A percentile compares a stretch with the other conserved stretches of the same genome.
Evolutionary conservation across 1,284 basidiomycete species (phyloP).

Genomic region (Leccinum pachyderme): DNA sequence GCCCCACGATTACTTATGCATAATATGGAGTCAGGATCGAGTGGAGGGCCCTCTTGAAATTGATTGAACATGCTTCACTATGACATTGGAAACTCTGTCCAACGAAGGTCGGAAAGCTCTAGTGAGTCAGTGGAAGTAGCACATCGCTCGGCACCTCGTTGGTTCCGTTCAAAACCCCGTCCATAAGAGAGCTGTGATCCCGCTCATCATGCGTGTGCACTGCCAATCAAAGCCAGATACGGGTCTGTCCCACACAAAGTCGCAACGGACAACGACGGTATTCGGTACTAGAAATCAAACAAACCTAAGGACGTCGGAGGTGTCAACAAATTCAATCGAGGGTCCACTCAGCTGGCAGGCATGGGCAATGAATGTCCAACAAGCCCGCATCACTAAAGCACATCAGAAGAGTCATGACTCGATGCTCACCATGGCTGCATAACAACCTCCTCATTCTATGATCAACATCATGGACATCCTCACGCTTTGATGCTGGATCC

Average conservation of each 20-base stretch:
- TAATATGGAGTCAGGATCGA: neutral
- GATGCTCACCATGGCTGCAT: no score
- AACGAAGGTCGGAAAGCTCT: neutral
- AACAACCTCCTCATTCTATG: no score
- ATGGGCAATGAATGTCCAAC: no score
- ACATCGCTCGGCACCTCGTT: neutral
- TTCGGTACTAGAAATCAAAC: conserved; percentile 1
- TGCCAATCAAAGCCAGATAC: neutral
- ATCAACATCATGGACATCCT: no score
- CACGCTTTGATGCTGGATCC: no score
- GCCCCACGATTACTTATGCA: neutral
- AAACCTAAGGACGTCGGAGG: no score
- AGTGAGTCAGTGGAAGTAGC: no score
- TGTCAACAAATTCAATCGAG: no score
- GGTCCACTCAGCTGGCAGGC: no score
- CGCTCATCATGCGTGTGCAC: no score
- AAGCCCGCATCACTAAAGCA: no score
- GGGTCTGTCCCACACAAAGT: neutral
- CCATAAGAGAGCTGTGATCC: neutral
- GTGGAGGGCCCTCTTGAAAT: neutral
- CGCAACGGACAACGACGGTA: conserved; percentile 2
- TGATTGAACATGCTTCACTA: neutral
- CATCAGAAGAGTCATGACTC: no score
- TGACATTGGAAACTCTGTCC: neutral
- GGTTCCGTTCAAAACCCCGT: neutral